These are phyloP conservation scores for Metarhizium anisopliae DNA, from an alignment of 2,329 filamentous ascomycete species.

Conservation along the genomic window DNA sequence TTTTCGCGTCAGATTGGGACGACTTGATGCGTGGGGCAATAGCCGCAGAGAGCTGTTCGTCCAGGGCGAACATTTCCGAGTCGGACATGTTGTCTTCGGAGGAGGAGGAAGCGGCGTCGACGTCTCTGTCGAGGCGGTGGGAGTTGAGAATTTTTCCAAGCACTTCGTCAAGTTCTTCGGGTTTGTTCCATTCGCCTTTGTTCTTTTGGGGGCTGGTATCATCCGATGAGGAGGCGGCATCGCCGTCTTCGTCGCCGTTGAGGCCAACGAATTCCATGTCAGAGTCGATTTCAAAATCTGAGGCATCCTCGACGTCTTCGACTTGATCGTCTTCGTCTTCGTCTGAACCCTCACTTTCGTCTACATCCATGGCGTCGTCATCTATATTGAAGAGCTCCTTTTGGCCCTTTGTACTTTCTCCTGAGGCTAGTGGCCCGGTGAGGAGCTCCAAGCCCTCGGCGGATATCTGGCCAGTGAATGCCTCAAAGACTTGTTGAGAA, in stretches of 20 bases:
- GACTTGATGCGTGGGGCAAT: slow-evolving; percentile 67
- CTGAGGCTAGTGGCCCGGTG: slow-evolving; percentile 61
- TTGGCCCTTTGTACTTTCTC: slow-evolving; percentile 76
- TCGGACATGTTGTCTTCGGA: slow-evolving; percentile 83
- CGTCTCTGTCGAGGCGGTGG: slow-evolving; percentile 52
- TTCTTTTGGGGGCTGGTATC: slow-evolving; percentile 31
- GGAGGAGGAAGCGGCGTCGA: slow-evolving; percentile 45
- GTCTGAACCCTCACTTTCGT: slow-evolving; percentile 33
- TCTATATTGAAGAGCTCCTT: slow-evolving; percentile 73
- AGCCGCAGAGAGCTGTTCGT: slow-evolving; percentile 73
- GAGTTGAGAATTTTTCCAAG: slow-evolving; percentile 72
- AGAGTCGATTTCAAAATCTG: slow-evolving; percentile 34
- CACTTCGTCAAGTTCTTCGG: slow-evolving; percentile 56
- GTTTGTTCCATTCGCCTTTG: slow-evolving; percentile 30
- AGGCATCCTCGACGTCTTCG: slow-evolving; percentile 23
- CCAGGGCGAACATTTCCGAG: slow-evolving; percentile 87
- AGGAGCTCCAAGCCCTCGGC: slow-evolving; percentile 59
- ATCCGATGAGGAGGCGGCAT: slow-evolving; percentile 16
- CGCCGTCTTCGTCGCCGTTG: slow-evolving; percentile 30
- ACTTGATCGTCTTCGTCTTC: slow-evolving; percentile 22
- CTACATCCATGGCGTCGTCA: slow-evolving; percentile 48
- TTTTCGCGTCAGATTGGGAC: slow-evolving; percentile 55
- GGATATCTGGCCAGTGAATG: slow-evolving; percentile 69
- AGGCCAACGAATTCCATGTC: slow-evolving; percentile 36
- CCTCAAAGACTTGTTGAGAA: slow-evolving; percentile 78